Base-by-base conservation (phyloP, 2,329 filamentous ascomycete species). In the Paecilomyces sp. region DNA sequence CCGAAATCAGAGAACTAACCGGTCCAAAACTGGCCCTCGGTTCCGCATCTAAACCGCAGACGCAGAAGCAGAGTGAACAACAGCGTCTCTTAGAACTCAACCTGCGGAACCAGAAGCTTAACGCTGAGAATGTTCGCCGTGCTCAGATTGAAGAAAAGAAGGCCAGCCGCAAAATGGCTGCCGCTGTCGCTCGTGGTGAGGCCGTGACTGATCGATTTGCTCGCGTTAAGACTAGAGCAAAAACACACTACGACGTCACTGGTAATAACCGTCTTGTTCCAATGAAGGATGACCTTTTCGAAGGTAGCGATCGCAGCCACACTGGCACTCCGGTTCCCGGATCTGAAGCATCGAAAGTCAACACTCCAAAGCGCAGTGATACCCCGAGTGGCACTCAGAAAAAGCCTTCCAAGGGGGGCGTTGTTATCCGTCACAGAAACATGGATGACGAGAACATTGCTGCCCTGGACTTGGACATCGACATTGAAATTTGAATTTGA, bases 401-500 rank as follows among this genome's bases (percentile, higher is more conserved):
- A 58, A 74, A 74, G 60, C 68, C 67, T 30, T 65, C 72, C 41
- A 75, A 78, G 60, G 71, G 68, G 3, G 82, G 83, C 64, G 86
- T 86, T 12, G 89, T 91, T 55, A 90, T 93, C 69, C 87, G 81
- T 66, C 83, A 90, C 76, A 87, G 88, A 31, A 84, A 92, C 60
- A 88, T 89, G 80, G 92, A 96, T 63, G 94, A 97, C 70, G 94
- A 97, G 70, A 89, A 97, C 59, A 93, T 97, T 74, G 92, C 89
- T 1, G 84, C 87, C 28, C 80, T 97, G 79, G 94, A 97, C 72
- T 78, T 97, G 67, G 93, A 91, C 30, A 91, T 97, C 71, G 93
- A 97, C 67, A 87, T 96, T 67, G 92, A 96, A 66, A 91, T 96
- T 66, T 91, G 79, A 61, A 33, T 13, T 57, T 33, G 30, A 31